Evolutionary conservation across 495 filamentous ascomycete genomes (phyloP).

Genomic region (Neurospora sp.): DNA sequence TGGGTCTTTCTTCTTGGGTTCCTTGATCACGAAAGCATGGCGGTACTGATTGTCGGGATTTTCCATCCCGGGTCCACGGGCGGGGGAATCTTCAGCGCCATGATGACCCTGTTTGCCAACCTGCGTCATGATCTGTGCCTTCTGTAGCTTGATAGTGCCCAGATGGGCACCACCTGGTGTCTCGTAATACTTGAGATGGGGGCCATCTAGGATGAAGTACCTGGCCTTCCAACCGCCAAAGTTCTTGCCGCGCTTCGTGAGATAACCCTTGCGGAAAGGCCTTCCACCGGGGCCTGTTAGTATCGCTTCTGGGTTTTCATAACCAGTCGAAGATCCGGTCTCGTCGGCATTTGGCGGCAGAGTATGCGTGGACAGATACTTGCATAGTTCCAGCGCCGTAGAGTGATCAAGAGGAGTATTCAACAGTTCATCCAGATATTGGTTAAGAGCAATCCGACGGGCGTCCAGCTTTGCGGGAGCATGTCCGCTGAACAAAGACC

Average conservation of each 20-base stretch:
- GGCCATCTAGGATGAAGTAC: slow-evolving; percentile 86
- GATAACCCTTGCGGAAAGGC: slow-evolving; percentile 75
- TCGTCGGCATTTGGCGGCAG: slow-evolving; percentile 69
- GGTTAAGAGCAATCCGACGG: slow-evolving; percentile 67
- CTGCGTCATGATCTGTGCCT: slow-evolving; percentile 86
- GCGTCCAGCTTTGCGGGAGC: slow-evolving; percentile 91
- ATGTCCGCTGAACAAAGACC: slow-evolving; percentile 80
- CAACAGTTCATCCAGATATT: slow-evolving; percentile 74
- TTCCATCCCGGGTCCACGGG: slow-evolving; percentile 52
- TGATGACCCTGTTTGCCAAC: slow-evolving; percentile 82
- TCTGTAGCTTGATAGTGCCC: slow-evolving; percentile 84
- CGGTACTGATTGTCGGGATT: slow-evolving; percentile 85
- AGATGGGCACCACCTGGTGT: slow-evolving; percentile 77
- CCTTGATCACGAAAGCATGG: slow-evolving; percentile 88
- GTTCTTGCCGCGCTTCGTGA: slow-evolving; percentile 95
- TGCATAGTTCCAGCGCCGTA: slow-evolving; percentile 74
- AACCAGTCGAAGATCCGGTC: slow-evolving; percentile 36
- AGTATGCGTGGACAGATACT: slow-evolving; percentile 78
- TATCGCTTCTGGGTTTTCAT: slow-evolving; percentile 23
- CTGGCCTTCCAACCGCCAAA: slow-evolving; percentile 99
- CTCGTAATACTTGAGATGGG: slow-evolving; percentile 86
- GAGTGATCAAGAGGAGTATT: slow-evolving; percentile 70
- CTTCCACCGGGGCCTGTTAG: slow-evolving; percentile 50
- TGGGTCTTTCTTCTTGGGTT: slow-evolving; percentile 95
- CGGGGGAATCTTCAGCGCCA: slow-evolving; percentile 45